Percentiles rank a stretch among this genome's conserved stretches.
phyloP scores from a whole-genome alignment of 495 filamentous ascomycete genomes.

The Opeltia flavorubescens region DNA sequence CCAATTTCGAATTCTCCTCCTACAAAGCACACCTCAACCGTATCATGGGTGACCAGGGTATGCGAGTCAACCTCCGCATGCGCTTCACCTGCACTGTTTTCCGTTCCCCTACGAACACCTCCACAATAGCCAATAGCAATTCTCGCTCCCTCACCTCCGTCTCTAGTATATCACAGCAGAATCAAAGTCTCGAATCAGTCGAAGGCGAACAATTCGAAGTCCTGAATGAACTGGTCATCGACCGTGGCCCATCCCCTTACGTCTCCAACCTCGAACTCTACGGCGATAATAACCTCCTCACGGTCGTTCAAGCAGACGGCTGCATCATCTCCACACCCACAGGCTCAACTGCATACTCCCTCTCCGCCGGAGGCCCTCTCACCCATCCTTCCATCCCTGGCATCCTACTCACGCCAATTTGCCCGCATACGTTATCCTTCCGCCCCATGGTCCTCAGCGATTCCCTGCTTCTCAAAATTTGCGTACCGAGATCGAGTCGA shows the following conservation, averaged over 20 bases:
- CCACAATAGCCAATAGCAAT: neutral
- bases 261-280: constrained; percentile 93
- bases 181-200: constrained; percentile 34
- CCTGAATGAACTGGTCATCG: constrained; percentile 93
- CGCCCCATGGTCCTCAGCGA: constrained; percentile 98
- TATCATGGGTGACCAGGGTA: constrained; percentile 82
- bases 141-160: neutral
- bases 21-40: constrained; percentile 70
- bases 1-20: constrained; percentile 74
- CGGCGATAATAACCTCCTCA: constrained; percentile 82
- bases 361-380: constrained; percentile 88
- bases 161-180: neutral
- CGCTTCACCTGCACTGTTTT: constrained; percentile 94
- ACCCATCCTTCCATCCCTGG: constrained; percentile 95
- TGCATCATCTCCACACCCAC: constrained; percentile 96
- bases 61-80: constrained; percentile 93
- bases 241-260: constrained; percentile 91
- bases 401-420: constrained; percentile 94
- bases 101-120: constrained; percentile 26
- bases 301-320: constrained; percentile 88
- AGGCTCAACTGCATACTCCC: constrained; percentile 85
- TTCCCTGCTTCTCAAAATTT: constrained; percentile 75
- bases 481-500: constrained; percentile 68
- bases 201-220: constrained; percentile 86
- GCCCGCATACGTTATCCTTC: constrained; percentile 92